A percentile compares a stretch with the other conserved stretches of the same genome.
Evolutionary conservation across 495 filamentous ascomycete species (phyloP).

Genomic region (Diplogelasinospora grovesii): DNA sequence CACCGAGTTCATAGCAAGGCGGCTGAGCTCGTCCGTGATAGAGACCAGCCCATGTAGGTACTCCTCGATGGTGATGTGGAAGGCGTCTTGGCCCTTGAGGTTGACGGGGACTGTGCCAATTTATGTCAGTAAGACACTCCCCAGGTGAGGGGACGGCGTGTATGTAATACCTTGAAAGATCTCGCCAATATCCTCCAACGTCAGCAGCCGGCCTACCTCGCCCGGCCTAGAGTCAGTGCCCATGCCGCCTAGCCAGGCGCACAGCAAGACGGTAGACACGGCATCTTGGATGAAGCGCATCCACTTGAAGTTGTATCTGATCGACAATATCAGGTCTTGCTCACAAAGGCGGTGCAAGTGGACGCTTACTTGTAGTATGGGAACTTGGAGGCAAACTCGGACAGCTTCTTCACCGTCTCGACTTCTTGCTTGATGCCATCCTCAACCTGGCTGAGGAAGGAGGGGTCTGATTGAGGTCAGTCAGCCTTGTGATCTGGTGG

Average conservation of each 20-base stretch:
- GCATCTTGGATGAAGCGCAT: constrained; percentile 76
- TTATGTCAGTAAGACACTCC: too few relatives aligned
- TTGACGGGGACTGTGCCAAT: constrained; percentile 75
- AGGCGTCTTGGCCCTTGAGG: constrained; percentile 79
- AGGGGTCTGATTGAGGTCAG: constrained; percentile 9
- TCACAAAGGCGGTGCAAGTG: background rate
- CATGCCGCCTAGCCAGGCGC: constrained; percentile 68
- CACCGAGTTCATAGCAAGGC: constrained; percentile 92
- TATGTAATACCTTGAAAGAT: constrained; percentile 73
- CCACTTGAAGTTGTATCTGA: constrained; percentile 77
- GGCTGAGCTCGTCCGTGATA: constrained; percentile 84
- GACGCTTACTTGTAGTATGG: constrained; percentile 79
- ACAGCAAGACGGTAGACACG: constrained; percentile 64
- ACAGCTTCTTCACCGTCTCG: constrained; percentile 52
- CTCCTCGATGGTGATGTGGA: constrained; percentile 95
- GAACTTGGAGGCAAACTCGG: constrained; percentile 65
- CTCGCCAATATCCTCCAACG: constrained; percentile 78
- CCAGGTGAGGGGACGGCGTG: too few relatives aligned
- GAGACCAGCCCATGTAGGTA: constrained; percentile 82
- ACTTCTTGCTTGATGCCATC: constrained; percentile 51
- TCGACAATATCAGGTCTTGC: background rate
- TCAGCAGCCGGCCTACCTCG: constrained; percentile 59
- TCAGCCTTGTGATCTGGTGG: background rate
- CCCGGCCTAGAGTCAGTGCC: constrained; percentile 32
- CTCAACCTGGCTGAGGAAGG: constrained; percentile 48